Conservation (phyloP, 1,284 basidiomycete genomes). For the Papiliotrema terrestris region DNA sequence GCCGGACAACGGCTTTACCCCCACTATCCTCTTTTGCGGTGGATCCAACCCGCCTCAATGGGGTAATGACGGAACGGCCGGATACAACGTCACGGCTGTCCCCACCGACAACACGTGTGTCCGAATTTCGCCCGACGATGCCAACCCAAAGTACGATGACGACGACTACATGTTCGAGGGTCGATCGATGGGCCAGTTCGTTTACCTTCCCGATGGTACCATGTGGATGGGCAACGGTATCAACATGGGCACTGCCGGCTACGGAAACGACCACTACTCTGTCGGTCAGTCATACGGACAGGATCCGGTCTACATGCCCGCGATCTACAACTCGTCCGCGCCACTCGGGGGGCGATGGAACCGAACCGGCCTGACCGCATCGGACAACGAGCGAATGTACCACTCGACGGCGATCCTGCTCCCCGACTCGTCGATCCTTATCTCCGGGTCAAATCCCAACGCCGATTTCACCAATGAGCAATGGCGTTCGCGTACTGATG, state of each 20-base stretch:
- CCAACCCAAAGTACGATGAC: slow-evolving; percentile 56
- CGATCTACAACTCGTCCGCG: slow-evolving; percentile 62
- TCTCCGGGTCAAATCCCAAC: slow-evolving; percentile 92
- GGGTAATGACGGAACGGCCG: slow-evolving; percentile 44
- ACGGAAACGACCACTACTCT: slow-evolving; percentile 47
- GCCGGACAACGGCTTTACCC: slow-evolving; percentile 79
- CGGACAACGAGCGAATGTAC: slow-evolving; percentile 73
- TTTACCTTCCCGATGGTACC: slow-evolving; percentile 45
- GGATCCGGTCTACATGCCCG: slow-evolving; percentile 46
- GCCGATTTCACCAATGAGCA: slow-evolving; percentile 59
- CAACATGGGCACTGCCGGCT: slow-evolving; percentile 61
- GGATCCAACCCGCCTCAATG: slow-evolving; percentile 60
- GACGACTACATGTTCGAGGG: slow-evolving; percentile 71
- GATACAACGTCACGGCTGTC: slow-evolving; percentile 48
- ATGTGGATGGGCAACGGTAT: slow-evolving; percentile 66
- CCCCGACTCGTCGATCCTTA: slow-evolving; percentile 77
- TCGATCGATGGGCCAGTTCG: slow-evolving; percentile 76
- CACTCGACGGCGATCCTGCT: slow-evolving; percentile 86
- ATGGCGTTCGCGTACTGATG: slow-evolving; percentile 46
- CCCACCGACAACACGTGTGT: slow-evolving; percentile 49
- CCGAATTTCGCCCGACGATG: slow-evolving; percentile 72
- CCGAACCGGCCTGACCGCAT: slow-evolving; percentile 56
- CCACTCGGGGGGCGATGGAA: slow-evolving; percentile 69
- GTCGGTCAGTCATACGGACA: slow-evolving; percentile 47
- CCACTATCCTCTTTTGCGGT: slow-evolving; percentile 84